Percentiles rank a stretch among this genome's conserved stretches.
Conservation (phyloP, 768 basidiomycete genomes). For the Tubosaeta sp. region DNA sequence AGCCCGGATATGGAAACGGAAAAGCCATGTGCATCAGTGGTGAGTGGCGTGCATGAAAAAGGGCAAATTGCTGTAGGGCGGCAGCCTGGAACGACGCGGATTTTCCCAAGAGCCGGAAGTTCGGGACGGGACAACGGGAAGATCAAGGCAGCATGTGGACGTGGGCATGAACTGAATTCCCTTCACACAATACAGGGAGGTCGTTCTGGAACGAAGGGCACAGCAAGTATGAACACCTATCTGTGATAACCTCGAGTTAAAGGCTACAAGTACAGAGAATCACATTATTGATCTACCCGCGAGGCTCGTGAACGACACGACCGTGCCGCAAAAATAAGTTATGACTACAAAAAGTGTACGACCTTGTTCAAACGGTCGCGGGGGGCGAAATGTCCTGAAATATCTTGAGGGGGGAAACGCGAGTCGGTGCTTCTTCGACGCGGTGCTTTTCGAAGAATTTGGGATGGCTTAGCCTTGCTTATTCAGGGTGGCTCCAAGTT, state of each 20-base stretch:
- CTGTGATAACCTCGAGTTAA: background rate
- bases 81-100: background rate
- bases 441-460: slow-evolving; percentile 31
- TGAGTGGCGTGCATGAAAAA: slow-evolving; percentile 3
- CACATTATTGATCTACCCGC: slow-evolving; percentile 8
- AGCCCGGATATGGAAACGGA: slow-evolving; percentile 4
- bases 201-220: background rate
- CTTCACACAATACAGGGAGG: background rate
- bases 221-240: background rate
- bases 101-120: slow-evolving; percentile 11
- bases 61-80: slow-evolving; percentile 7
- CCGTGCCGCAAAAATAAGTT: slow-evolving; percentile 23
- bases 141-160: background rate
- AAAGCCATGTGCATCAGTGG: background rate
- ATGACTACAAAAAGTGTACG: slow-evolving; percentile 1
- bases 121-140: slow-evolving; percentile 7
- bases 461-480: slow-evolving; percentile 11
- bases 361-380: slow-evolving; percentile 4
- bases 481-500: slow-evolving; percentile 5
- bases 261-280: background rate
- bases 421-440: slow-evolving; percentile 20
- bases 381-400: slow-evolving; percentile 21
- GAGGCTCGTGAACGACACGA: slow-evolving; percentile 6
- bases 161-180: background rate
- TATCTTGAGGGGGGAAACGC: slow-evolving; percentile 18